Percentiles rank a stretch among this genome's conserved stretches.
Evolutionary conservation across 2,329 filamentous ascomycete genomes (phyloP).

Genomic region (Paecilomyces sp.): DNA sequence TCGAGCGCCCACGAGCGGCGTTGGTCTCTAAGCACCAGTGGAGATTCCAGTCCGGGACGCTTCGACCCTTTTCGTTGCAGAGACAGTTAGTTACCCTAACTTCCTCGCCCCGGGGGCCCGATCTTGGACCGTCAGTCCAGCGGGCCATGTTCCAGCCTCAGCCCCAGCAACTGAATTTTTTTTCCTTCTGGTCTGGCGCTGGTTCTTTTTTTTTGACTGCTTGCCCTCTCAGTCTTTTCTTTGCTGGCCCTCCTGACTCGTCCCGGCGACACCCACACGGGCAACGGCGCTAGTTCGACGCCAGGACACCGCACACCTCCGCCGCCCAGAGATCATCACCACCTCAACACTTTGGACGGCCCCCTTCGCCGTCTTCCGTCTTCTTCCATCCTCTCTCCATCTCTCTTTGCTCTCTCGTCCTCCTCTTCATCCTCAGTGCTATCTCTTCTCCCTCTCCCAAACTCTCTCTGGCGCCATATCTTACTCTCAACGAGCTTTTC

Average conservation of each 20-base stretch:
- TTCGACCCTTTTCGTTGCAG: background rate
- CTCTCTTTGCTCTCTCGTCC: conserved; percentile 7
- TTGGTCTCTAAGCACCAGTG: background rate
- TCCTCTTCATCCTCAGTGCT: conserved; percentile 12
- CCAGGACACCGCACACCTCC: background rate
- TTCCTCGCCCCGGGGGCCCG: background rate
- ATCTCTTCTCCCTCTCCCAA: conserved; percentile 2
- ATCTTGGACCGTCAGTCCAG: background rate
- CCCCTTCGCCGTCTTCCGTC: conserved; percentile 5
- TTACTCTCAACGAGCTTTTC: conserved; percentile 41
- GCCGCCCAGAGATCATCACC: conserved; percentile 2
- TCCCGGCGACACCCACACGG: background rate
- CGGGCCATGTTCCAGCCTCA: conserved; percentile 1
- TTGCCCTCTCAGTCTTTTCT: conserved; percentile 8
- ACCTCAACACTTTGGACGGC: conserved; percentile 3
- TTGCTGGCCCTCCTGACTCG: conserved; percentile 1
- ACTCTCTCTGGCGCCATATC: conserved; percentile 1
- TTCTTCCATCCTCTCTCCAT: conserved; percentile 6
- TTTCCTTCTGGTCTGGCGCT: conserved; percentile 3
- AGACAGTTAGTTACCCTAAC: background rate
- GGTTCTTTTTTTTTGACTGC: conserved; percentile 7
- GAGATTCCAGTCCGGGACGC: background rate
- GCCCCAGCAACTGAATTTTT: conserved; percentile 10
- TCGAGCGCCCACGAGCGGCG: background rate
- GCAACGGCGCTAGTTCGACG: conserved; percentile 1